These are phyloP conservation scores for Anthracocystis panici-leucophaei DNA, from an alignment of 1,284 basidiomycete species.

Conservation along the genomic window DNA sequence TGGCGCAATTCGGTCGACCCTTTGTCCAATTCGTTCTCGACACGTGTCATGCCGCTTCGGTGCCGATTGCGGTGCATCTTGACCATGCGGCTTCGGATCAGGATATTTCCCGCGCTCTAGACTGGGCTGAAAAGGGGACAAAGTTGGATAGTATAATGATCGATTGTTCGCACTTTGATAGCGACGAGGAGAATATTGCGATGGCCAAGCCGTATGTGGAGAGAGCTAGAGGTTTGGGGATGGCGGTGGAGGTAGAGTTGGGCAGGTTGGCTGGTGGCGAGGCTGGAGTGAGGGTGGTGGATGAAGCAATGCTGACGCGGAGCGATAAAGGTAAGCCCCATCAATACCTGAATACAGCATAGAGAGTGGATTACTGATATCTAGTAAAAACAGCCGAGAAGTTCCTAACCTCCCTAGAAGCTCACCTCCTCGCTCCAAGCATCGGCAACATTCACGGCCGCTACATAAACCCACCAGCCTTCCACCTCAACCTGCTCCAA, in stretches of 20 bases:
- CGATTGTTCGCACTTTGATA: conserved; percentile 47
- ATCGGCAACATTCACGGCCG: conserved; percentile 72
- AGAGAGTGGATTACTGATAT: too few relatives aligned
- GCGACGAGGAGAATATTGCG: conserved; percentile 50
- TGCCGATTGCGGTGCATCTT: conserved; percentile 52
- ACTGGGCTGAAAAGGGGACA: conserved; percentile 40
- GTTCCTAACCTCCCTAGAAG: conserved; percentile 64
- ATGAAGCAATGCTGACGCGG: conserved; percentile 71
- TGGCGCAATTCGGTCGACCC: conserved; percentile 50
- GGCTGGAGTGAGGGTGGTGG: conserved; percentile 71
- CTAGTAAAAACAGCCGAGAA: conserved; percentile 12
- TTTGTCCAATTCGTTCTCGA: conserved; percentile 39
- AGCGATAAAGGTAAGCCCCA: conserved; percentile 59
- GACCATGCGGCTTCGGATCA: conserved; percentile 48
- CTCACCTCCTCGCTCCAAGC: conserved; percentile 71
- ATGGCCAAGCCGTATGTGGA: conserved; percentile 51
- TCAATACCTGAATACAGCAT: too few relatives aligned
- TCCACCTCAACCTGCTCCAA: conserved; percentile 40
- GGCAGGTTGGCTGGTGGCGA: conserved; percentile 72
- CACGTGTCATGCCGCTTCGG: conserved; percentile 34
- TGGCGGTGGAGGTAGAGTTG: conserved; percentile 72
- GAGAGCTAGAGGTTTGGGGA: conserved; percentile 67
- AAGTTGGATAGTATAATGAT: conserved; percentile 53
- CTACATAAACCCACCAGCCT: conserved; percentile 36
- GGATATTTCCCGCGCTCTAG: conserved; percentile 40